A percentile compares a stretch with the other conserved stretches of the same genome.
Conservation (phyloP, 2,329 filamentous ascomycete species). For the Cladorrhinum sp. region DNA sequence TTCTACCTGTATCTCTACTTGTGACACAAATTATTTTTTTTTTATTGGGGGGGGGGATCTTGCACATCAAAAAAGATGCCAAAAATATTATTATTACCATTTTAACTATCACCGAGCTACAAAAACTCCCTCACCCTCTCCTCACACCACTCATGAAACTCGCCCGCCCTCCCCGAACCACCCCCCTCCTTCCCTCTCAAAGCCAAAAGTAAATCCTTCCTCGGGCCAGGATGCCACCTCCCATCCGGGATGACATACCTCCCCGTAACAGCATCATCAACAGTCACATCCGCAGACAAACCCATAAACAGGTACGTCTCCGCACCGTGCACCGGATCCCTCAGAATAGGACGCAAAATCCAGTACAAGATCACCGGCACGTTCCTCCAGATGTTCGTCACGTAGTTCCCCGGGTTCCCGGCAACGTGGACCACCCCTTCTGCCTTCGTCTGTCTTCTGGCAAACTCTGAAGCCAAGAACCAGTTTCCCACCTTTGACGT, state of each 20-base stretch:
- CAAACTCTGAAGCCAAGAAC: slow-evolving; percentile 1
- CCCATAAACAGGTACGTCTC: slow-evolving; percentile 5
- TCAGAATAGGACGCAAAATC: neutral
- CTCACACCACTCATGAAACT: slow-evolving; percentile 2
- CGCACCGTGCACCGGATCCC: neutral
- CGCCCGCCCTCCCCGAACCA: neutral
- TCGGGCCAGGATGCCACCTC: neutral
- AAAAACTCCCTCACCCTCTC: slow-evolving; percentile 2
- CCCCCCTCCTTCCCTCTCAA: neutral
- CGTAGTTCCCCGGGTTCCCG: neutral
- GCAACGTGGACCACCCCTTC: neutral
- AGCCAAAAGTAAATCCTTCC: neutral
- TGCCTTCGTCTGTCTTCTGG: neutral
- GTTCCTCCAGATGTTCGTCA: neutral
- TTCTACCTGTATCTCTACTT: too few relatives aligned
- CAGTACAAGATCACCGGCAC: neutral
- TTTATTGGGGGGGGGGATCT: too few relatives aligned
- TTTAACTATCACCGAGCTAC: too few relatives aligned
- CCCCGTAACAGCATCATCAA: neutral
- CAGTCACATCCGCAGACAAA: neutral
- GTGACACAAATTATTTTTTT: too few relatives aligned
- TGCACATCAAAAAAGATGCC: too few relatives aligned
- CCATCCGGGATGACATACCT: neutral
- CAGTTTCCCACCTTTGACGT: neutral
- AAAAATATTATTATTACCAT: too few relatives aligned